phyloP scores from a whole-genome alignment of 305 asterid species.

The Petunia hybrid region DNA sequence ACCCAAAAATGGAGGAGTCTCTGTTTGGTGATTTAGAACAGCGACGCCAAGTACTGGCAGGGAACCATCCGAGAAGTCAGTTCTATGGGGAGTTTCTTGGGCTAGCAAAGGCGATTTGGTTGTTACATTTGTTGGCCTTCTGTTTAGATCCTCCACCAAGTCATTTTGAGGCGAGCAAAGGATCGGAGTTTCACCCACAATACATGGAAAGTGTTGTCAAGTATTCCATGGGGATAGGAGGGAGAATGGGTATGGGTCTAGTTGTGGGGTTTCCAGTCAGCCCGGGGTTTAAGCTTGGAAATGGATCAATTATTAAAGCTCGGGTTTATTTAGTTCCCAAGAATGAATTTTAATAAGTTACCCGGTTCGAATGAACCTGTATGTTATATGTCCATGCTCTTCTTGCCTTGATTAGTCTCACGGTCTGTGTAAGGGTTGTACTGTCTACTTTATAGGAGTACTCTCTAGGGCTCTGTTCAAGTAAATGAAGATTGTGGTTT shows the following conservation, averaged over 20 bases:
- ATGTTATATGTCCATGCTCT: no score
- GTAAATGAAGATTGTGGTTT: no score
- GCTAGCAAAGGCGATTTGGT: conserved; percentile 87
- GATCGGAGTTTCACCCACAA: conserved; percentile 57
- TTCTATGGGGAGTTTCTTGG: conserved; percentile 78
- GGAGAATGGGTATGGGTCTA: conserved; percentile 59
- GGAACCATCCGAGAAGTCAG: conserved; percentile 86
- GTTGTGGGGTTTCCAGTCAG: conserved; percentile 83
- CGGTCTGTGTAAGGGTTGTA: no score
- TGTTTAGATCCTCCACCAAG: conserved; percentile 79
- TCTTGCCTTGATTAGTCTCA: no score
- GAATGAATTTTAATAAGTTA: conserved; percentile 29
- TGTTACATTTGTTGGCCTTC: conserved; percentile 86
- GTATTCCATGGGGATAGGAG: conserved; percentile 41
- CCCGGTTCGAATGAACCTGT: conserved; percentile 8
- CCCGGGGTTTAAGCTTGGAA: conserved; percentile 85
- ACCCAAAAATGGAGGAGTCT: conserved; percentile 95
- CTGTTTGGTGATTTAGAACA: conserved; percentile 49
- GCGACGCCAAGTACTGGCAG: conserved; percentile 65
- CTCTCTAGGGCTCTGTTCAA: no score
- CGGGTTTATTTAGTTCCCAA: conserved; percentile 59
- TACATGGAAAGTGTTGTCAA: conserved; percentile 87
- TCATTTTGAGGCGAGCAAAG: conserved; percentile 70
- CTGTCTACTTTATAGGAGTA: no score
- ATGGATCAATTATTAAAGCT: conserved; percentile 71